Percentiles rank a stretch among this genome's conserved stretches.
Conservation (phyloP, 2,329 filamentous ascomycete genomes). For the Trichophyton rubrum region DNA sequence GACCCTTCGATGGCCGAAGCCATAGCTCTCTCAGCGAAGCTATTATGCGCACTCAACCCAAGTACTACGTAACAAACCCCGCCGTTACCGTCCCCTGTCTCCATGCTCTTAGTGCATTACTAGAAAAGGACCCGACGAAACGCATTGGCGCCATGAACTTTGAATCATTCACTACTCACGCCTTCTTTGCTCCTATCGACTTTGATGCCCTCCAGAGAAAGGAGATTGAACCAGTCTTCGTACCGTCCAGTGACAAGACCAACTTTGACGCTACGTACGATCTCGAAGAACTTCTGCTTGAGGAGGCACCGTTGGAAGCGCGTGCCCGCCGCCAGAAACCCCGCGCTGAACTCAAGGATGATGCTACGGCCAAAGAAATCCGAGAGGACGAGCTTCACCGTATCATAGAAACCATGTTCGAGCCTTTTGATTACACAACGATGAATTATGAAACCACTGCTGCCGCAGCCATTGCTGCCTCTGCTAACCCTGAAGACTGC, state of each 20-base stretch:
- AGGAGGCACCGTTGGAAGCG: constrained; percentile 90
- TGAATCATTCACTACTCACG: constrained; percentile 72
- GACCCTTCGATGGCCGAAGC: constrained; percentile 83
- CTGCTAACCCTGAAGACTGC: constrained; percentile 29
- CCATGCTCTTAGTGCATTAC: constrained; percentile 70
- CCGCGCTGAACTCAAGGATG: constrained; percentile 77
- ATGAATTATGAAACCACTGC: constrained; percentile 58
- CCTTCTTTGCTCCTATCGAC: constrained; percentile 78
- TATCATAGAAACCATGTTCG: constrained; percentile 88
- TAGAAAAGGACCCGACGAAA: constrained; percentile 67
- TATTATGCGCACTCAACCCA: constrained; percentile 69
- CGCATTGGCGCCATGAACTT: constrained; percentile 74
- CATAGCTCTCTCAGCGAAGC: constrained; percentile 68
- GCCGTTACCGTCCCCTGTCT: constrained; percentile 79
- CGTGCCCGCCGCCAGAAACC: constrained; percentile 88
- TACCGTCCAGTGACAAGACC: constrained; percentile 91
- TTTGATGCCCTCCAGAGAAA: constrained; percentile 77
- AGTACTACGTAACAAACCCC: constrained; percentile 84
- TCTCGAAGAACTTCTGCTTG: constrained; percentile 79
- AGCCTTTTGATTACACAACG: constrained; percentile 87
- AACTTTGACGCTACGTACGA: constrained; percentile 99
- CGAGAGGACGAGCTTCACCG: constrained; percentile 85
- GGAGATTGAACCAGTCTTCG: constrained; percentile 79
- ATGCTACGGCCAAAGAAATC: constrained; percentile 90
- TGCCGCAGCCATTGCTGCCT: constrained; percentile 30